These are phyloP conservation scores for Verticillium alfalfae DNA, from an alignment of 2,329 filamentous ascomycete species.

Conservation along the genomic window DNA sequence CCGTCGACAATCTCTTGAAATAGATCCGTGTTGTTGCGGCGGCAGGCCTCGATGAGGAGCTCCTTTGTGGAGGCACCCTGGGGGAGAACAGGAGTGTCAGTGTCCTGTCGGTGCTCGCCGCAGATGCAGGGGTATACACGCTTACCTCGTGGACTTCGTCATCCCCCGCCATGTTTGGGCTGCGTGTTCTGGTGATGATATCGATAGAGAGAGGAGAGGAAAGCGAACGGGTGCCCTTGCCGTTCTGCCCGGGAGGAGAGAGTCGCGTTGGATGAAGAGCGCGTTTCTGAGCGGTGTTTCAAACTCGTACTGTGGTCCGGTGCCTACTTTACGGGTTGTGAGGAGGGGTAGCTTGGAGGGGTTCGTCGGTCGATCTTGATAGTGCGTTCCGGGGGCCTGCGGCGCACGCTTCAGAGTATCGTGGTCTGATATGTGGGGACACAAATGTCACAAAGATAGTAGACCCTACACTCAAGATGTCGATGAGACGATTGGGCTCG, in stretches of 20 bases:
- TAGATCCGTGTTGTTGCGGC: constrained; percentile 85
- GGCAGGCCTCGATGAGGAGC: constrained; percentile 85
- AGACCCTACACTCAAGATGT: not conserved
- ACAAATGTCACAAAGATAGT: not conserved
- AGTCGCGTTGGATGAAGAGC: not conserved
- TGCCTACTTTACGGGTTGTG: not conserved
- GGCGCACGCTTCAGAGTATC: not conserved
- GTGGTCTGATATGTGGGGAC: not conserved
- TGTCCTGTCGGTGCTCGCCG: not conserved
- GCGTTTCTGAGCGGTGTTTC: not conserved
- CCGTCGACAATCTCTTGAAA: constrained; percentile 67
- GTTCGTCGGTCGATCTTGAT: not conserved
- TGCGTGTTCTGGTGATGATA: not conserved
- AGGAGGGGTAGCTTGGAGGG: not conserved
- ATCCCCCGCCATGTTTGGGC: constrained; percentile 15
- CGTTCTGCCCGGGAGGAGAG: not conserved
- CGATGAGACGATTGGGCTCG: not conserved
- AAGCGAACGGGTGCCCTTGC: not conserved
- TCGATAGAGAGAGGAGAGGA: not conserved
- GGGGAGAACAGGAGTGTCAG: not conserved
- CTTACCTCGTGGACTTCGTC: constrained; percentile 30
- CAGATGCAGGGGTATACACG: not conserved
- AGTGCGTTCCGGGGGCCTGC: not conserved
- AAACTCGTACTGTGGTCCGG: not conserved
- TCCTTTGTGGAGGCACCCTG: constrained; percentile 83